Evolutionary conservation across 2,329 filamentous ascomycete genomes (phyloP).

Genomic region (Diaporthe sp.): DNA sequence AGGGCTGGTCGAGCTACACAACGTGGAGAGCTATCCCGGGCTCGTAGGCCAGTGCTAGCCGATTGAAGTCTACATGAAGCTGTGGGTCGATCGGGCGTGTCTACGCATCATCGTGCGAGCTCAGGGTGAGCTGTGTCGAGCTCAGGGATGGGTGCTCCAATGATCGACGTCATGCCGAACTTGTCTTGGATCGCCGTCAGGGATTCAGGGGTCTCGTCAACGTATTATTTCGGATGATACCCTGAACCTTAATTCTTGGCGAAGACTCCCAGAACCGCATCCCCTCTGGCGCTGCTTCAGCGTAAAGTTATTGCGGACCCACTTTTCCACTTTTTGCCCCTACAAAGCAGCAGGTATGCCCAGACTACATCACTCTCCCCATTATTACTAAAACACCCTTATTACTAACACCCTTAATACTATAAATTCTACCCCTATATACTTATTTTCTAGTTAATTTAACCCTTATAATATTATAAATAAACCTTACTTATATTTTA

Average conservation of each 20-base stretch:
- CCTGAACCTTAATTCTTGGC: not conserved
- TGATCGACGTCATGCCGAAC: constrained; percentile 29
- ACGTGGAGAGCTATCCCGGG: not conserved
- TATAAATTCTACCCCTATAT: too few species aligned
- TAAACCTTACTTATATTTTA: too few species aligned
- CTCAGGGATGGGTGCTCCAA: not conserved
- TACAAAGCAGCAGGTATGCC: too few species aligned
- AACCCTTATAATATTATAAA: too few species aligned
- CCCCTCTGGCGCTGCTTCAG: too few species aligned
- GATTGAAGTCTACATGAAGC: not conserved
- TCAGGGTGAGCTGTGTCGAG: constrained; percentile 12
- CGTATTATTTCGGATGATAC: not conserved
- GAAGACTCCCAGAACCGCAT: too few species aligned
- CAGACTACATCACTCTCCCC: too few species aligned
- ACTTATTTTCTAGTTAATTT: too few species aligned
- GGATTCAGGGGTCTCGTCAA: constrained; percentile 6
- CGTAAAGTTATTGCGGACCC: too few species aligned
- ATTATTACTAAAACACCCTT: too few species aligned
- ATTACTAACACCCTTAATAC: too few species aligned
- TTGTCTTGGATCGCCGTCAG: constrained; percentile 14
- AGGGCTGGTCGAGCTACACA: not conserved
- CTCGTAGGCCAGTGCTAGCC: not conserved
- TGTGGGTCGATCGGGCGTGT: not conserved
- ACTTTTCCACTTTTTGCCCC: too few species aligned
- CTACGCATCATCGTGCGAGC: constrained; percentile 21